Conservation (phyloP, 495 filamentous ascomycete species). For the Lophiotrema nucula region DNA sequence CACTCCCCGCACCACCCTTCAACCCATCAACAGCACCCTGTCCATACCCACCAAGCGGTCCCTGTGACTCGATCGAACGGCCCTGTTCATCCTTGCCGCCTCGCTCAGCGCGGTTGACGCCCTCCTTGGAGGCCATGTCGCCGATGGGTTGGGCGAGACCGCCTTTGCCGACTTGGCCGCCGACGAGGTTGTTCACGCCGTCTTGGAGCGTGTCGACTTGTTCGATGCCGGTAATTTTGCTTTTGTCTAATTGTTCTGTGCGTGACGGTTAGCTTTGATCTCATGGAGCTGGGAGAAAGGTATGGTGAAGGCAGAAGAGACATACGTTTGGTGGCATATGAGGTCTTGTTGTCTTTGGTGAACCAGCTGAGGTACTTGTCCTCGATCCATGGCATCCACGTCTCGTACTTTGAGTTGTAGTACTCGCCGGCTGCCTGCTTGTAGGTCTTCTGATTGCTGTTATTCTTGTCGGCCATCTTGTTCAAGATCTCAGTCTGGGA, state of each 20-base stretch:
- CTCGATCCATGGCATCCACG: conserved; percentile 74
- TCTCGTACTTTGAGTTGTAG: conserved; percentile 66
- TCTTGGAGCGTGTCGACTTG: conserved; percentile 66
- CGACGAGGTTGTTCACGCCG: conserved; percentile 56
- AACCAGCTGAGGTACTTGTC: conserved; percentile 69
- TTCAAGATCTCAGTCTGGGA: too few relatives aligned
- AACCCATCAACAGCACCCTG: conserved; percentile 21
- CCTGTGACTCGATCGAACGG: conserved; percentile 16
- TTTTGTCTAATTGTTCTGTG: conserved; percentile 61
- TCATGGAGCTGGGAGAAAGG: not conserved
- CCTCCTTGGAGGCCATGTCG: conserved; percentile 59
- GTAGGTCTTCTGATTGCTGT: conserved; percentile 41
- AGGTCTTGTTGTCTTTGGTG: conserved; percentile 70
- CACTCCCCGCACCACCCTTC: conserved; percentile 29
- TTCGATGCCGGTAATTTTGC: conserved; percentile 62
- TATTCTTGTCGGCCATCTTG: conserved; percentile 20
- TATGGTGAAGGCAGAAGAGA: not conserved
- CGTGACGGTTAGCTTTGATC: not conserved
- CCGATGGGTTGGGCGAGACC: conserved; percentile 62
- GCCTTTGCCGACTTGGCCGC: conserved; percentile 61
- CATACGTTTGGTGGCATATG: conserved; percentile 61
- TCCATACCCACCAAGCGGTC: conserved; percentile 27
- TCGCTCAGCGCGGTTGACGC: conserved; percentile 62
- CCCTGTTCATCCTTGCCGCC: conserved; percentile 61
- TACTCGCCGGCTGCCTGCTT: conserved; percentile 55